Evolutionary conservation across 2,329 filamentous ascomycete species (phyloP).

Genomic region (Sarocladium kiliense): DNA sequence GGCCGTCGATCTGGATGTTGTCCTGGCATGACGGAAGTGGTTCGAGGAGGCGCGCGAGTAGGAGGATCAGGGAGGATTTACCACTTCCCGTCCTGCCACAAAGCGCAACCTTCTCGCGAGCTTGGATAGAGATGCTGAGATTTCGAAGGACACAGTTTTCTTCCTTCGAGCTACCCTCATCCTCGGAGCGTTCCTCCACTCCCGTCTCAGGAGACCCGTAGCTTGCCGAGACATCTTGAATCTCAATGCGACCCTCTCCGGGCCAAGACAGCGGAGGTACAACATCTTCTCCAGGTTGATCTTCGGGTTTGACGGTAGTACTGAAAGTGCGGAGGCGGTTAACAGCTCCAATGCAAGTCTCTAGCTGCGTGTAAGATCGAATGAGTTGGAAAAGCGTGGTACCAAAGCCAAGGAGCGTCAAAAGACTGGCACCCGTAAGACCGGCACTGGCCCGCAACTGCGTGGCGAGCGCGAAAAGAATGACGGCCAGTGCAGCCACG

Average conservation of each 20-base stretch:
- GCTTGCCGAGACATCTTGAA: constrained; percentile 26
- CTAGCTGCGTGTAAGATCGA: constrained; percentile 24
- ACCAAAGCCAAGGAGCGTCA: constrained; percentile 32
- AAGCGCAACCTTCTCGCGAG: constrained; percentile 29
- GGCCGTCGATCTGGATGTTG: constrained; percentile 38
- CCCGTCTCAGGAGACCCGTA: constrained; percentile 18
- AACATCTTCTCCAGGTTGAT: constrained; percentile 12
- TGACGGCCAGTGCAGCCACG: constrained; percentile 40
- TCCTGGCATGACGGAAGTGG: constrained; percentile 20
- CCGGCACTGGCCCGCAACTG: constrained; percentile 26
- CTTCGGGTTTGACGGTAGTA: constrained; percentile 17
- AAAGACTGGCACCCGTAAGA: constrained; percentile 29
- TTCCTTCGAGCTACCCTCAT: background rate
- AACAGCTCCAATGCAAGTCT: constrained; percentile 23
- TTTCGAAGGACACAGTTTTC: constrained; percentile 17
- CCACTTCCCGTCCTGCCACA: constrained; percentile 36
- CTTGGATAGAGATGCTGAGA: constrained; percentile 21
- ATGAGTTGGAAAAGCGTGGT: constrained; percentile 19
- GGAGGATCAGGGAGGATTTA: constrained; percentile 37
- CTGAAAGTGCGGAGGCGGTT: constrained; percentile 21
- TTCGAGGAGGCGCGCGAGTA: constrained; percentile 36
- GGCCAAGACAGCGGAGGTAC: constrained; percentile 25
- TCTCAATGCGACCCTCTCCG: constrained; percentile 20
- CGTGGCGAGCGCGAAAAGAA: constrained; percentile 41
- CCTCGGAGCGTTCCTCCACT: background rate